Percentiles rank a stretch among this genome's conserved stretches.
Conservation (phyloP, 768 basidiomycete genomes). For the Boletus rex-veris region DNA sequence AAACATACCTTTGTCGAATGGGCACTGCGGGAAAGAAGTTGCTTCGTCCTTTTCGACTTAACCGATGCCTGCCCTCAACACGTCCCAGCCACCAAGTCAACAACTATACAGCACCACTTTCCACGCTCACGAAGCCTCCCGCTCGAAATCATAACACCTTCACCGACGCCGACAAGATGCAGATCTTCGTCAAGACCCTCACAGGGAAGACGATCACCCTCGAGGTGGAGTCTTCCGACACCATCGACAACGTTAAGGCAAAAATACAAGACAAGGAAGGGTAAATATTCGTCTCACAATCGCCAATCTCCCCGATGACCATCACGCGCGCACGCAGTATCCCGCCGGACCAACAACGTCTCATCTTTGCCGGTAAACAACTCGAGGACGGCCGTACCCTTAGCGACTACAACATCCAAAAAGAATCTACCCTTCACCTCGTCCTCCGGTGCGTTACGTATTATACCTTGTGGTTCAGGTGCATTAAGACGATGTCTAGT, state of each 20-base stretch:
- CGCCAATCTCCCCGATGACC: background rate
- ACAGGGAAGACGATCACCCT: slow-evolving; percentile 44
- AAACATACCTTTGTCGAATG: slow-evolving; percentile 4
- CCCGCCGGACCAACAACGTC: slow-evolving; percentile 26
- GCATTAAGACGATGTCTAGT: slow-evolving; percentile 8
- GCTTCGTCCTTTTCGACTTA: too few species aligned
- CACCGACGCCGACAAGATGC: slow-evolving; percentile 39
- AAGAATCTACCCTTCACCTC: slow-evolving; percentile 96
- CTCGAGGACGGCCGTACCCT: slow-evolving; percentile 97
- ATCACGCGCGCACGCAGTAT: slow-evolving; percentile 41
- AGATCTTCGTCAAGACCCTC: slow-evolving; percentile 86
- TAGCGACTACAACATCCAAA: slow-evolving; percentile 97
- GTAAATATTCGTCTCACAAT: slow-evolving; percentile 27
- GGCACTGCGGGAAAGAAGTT: too few species aligned
- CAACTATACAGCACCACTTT: slow-evolving; percentile 32
- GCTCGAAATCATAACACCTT: background rate
- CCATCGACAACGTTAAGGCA: slow-evolving; percentile 28
- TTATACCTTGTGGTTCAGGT: background rate
- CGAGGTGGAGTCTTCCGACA: slow-evolving; percentile 29
- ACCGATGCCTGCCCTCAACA: slow-evolving; percentile 24
- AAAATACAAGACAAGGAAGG: slow-evolving; percentile 67
- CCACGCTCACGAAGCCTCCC: slow-evolving; percentile 17
- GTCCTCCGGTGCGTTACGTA: slow-evolving; percentile 74
- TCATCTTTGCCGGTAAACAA: slow-evolving; percentile 86
- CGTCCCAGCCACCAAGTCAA: slow-evolving; percentile 23